Evolutionary conservation across 2,329 filamentous ascomycete genomes (phyloP), one percentile per base, ranked within the genome.

Genomic region (Rhynchosporium graminicola): DNA sequence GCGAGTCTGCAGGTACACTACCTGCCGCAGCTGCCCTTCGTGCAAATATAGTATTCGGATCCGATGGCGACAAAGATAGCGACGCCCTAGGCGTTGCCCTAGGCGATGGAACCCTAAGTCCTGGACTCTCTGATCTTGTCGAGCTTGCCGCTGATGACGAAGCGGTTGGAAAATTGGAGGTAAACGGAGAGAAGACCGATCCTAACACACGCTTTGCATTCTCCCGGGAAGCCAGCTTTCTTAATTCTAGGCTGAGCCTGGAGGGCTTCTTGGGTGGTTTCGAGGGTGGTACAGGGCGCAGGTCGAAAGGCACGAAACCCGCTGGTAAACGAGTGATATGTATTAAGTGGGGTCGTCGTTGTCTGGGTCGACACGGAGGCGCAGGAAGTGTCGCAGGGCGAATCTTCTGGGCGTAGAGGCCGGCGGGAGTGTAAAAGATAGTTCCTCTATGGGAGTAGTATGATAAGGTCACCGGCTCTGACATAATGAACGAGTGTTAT

Each of bases 301-400:
- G 61, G 48, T 79, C 77, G 63, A 72, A 71, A 2, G 77, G 77
- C 3, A 78, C 68, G 52, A 76, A 79, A 33, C 80, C 73, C 64
- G 78, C 48, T 74, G 78, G 65, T 80, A 82, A 61, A 78, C 79
- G 63, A 77, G 71, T 77, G 63, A 85, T 83, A 71, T 82, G 80
- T 64, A 85, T 84, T 47, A 81, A 82, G 68, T 84, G 82, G 48
- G 81, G 82, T 70, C 82, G 77, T 67, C 81, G 79, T 63, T 74
- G 79, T 67, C 82, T 79, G 61, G 77, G 78, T 69, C 80, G 79
- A 71, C 82, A 84, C 67, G 79, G 76, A 61, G 74, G 77, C 54
- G 68, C 73, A 63, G 72, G 78, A 67, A 76, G 68, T n/a, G 63
- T 63, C 31, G 63, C 46, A 33, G 61, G 48, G 40, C 66, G 64